Percentiles rank a stretch among this genome's conserved stretches.
phyloP scores from a whole-genome alignment of 768 basidiomycete genomes.

The Podaxis sp. region DNA sequence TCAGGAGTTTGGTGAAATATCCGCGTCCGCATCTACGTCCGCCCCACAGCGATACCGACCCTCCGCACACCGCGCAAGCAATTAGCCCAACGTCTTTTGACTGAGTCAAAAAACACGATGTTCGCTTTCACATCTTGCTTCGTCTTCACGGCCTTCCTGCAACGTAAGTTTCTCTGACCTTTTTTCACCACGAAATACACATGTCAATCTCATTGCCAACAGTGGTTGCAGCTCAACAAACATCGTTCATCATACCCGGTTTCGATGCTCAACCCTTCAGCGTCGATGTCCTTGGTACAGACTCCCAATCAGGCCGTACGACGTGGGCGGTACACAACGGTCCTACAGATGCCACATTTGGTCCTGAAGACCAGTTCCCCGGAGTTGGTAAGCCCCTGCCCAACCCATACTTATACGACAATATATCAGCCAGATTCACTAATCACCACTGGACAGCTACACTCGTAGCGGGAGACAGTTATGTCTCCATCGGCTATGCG shows the following conservation, averaged over 20 bases:
- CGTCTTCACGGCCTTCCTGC: conserved; percentile 1
- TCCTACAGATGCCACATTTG: conserved; percentile 3
- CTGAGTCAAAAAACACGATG: conserved; percentile 5
- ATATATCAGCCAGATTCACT: not conserved
- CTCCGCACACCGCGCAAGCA: not conserved
- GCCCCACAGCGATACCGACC: not conserved
- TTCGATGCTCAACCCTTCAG: conserved; percentile 30
- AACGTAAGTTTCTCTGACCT: not conserved
- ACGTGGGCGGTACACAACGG: conserved; percentile 25
- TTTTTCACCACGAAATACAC: no score
- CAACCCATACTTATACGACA: not conserved
- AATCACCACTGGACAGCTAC: not conserved
- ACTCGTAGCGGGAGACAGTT: not conserved
- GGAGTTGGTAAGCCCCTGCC: not conserved
- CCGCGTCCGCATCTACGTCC: not conserved
- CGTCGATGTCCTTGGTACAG: conserved; percentile 27
- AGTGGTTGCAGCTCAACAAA: conserved; percentile 24
- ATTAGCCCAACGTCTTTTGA: not conserved
- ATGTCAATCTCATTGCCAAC: not conserved
- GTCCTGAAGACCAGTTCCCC: not conserved
- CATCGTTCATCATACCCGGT: conserved; percentile 26
- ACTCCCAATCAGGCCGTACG: conserved; percentile 23
- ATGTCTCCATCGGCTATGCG: not conserved
- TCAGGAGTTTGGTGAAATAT: conserved; percentile 8
- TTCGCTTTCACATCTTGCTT: not conserved